phyloP scores from a whole-genome alignment of 2,329 filamentous ascomycete species.

The Diaporthe sp. region DNA sequence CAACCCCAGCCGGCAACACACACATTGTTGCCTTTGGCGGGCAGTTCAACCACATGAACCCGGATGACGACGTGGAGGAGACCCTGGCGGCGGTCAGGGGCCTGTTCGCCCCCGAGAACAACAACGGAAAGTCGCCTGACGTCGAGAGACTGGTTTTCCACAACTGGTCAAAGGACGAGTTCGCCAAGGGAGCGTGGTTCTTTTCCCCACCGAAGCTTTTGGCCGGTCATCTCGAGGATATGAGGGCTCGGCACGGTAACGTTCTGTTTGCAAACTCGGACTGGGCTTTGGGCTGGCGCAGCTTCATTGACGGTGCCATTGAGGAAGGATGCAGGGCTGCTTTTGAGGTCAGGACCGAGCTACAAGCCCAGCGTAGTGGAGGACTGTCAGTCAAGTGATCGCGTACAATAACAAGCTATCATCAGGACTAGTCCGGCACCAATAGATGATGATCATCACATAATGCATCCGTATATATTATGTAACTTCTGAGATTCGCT shows the following conservation, averaged over 20 bases:
- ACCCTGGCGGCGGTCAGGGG: background rate
- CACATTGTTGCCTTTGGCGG: conserved; percentile 8
- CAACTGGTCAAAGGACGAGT: conserved; percentile 8
- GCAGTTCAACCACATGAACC: conserved; percentile 6
- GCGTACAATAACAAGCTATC: background rate
- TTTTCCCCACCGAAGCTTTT: background rate
- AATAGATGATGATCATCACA: too few species aligned
- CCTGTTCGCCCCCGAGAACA: background rate
- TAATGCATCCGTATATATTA: too few species aligned
- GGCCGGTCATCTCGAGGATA: background rate
- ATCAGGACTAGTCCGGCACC: too few species aligned
- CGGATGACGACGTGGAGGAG: background rate
- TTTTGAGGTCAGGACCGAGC: background rate
- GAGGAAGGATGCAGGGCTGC: conserved; percentile 23
- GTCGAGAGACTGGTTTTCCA: conserved; percentile 12
- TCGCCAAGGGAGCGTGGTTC: conserved; percentile 40
- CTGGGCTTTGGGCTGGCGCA: conserved; percentile 64
- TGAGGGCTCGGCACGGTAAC: conserved; percentile 54
- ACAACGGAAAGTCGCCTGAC: background rate
- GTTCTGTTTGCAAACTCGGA: conserved; percentile 63
- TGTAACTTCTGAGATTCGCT: too few species aligned
- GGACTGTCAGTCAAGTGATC: background rate
- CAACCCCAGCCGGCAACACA: conserved; percentile 44
- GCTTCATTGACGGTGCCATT: conserved; percentile 62
- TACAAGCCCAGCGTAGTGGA: background rate